Conservation (phyloP, 176 grass and related monocot genomes). For the barley (Hordeum vulgare) region DNA sequence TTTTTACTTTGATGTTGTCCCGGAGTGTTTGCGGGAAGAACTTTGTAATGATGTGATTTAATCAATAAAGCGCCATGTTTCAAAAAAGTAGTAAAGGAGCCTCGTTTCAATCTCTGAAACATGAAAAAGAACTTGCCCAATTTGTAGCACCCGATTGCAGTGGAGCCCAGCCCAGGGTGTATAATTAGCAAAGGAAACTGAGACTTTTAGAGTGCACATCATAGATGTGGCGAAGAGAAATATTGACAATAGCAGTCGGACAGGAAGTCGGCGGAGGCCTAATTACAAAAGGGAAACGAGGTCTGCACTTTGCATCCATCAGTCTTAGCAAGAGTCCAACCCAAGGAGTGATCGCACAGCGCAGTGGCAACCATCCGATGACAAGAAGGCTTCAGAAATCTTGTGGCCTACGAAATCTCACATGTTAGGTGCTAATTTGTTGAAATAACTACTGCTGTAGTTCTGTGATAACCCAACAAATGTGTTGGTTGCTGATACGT, state of each 20-base stretch:
- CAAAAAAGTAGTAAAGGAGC: too few relatives aligned
- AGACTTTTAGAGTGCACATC: background rate
- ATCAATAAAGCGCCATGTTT: too few relatives aligned
- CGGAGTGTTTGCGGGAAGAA: too few relatives aligned
- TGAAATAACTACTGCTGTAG: background rate
- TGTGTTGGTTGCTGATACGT: background rate
- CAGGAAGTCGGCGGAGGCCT: background rate
- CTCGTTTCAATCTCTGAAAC: too few relatives aligned
- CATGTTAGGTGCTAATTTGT: background rate
- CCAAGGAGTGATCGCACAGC: background rate
- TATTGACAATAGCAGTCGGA: background rate
- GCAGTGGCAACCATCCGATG: background rate
- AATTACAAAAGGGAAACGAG: constrained; percentile 18
- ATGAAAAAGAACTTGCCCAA: background rate
- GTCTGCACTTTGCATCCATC: constrained; percentile 2
- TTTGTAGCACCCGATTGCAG: background rate
- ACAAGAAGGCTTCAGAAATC: constrained; percentile 1
- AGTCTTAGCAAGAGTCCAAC: background rate
- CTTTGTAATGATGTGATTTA: too few relatives aligned
- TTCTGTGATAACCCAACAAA: background rate
- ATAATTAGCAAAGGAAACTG: background rate
- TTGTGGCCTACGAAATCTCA: background rate
- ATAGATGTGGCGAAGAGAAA: background rate
- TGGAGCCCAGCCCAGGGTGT: background rate
- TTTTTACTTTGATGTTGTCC: too few relatives aligned